phyloP scores from a whole-genome alignment of 1,284 basidiomycete genomes.

The Sporisorium iseilematis-ciliati region DNA sequence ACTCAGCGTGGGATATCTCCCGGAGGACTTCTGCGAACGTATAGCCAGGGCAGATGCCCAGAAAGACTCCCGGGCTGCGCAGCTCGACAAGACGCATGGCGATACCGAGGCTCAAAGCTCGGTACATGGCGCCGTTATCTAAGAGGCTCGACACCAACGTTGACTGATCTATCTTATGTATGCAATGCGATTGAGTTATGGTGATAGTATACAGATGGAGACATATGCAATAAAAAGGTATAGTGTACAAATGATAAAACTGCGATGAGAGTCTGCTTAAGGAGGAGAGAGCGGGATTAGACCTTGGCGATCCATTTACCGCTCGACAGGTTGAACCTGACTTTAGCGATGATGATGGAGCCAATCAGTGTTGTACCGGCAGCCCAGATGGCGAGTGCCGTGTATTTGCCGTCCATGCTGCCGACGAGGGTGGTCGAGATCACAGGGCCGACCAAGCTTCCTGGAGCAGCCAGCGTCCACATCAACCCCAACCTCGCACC shows the following conservation, averaged over 20 bases:
- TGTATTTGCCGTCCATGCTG: slow-evolving; percentile 34
- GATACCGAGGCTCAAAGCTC: no score
- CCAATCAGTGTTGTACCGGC: slow-evolving; percentile 37
- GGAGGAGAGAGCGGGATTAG: background rate
- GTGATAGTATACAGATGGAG: slow-evolving; percentile 23
- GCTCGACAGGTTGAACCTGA: slow-evolving; percentile 29
- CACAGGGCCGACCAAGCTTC: slow-evolving; percentile 43
- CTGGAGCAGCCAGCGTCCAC: slow-evolving; percentile 47
- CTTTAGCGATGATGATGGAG: slow-evolving; percentile 24
- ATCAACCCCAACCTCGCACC: slow-evolving; percentile 38
- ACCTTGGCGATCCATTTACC: slow-evolving; percentile 38
- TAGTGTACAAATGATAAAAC: slow-evolving; percentile 1
- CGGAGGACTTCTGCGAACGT: background rate
- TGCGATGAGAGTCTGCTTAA: background rate
- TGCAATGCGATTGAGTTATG: no score
- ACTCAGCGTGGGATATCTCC: background rate
- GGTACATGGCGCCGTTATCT: no score
- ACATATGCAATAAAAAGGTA: background rate
- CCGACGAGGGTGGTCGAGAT: slow-evolving; percentile 33
- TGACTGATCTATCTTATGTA: no score
- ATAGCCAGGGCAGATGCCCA: background rate
- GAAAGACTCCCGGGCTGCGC: no score
- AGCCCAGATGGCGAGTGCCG: slow-evolving; percentile 42
- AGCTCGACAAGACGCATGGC: no score
- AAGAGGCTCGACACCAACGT: no score